These are phyloP conservation scores for Oidiodendron maius DNA, from an alignment of 495 filamentous ascomycete species.

Conservation along the genomic window DNA sequence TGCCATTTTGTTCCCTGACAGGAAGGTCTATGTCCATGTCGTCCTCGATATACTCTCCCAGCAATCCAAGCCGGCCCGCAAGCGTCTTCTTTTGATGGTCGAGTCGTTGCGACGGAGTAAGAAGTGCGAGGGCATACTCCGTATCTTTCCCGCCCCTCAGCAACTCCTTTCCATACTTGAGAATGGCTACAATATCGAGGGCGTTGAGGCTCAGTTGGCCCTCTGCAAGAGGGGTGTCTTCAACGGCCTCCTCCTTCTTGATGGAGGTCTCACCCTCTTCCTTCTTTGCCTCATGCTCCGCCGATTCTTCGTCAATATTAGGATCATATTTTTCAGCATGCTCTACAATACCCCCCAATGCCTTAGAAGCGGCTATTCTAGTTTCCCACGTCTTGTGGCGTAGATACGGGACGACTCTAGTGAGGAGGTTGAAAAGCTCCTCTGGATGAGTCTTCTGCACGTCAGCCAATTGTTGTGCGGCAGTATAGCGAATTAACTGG, in stretches of 20 bases:
- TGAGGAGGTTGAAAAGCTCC: constrained; percentile 93
- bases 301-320: constrained; percentile 56
- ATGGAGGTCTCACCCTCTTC: constrained; percentile 38
- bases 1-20: constrained; percentile 23
- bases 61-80: constrained; percentile 72
- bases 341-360: constrained; percentile 85
- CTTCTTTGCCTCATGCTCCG: constrained; percentile 43
- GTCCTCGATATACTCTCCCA: constrained; percentile 63
- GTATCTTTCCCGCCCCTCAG: constrained; percentile 79
- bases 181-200: constrained; percentile 71
- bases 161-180: constrained; percentile 75
- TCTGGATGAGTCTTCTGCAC: constrained; percentile 97
- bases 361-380: constrained; percentile 81
- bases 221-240: constrained; percentile 13
- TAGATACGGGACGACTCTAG: constrained; percentile 89
- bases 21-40: constrained; percentile 56
- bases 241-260: constrained; percentile 42
- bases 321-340: constrained; percentile 87
- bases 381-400: constrained; percentile 95
- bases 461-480: constrained; percentile 92
- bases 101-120: constrained; percentile 76
- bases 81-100: constrained; percentile 85
- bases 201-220: constrained; percentile 57
- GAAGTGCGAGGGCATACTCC: constrained; percentile 69
- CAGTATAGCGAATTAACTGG: constrained; percentile 87